A percentile compares a stretch with the other conserved stretches of the same genome.
Conservation (phyloP, 768 basidiomycete genomes). For the Tulasnella sp. region DNA sequence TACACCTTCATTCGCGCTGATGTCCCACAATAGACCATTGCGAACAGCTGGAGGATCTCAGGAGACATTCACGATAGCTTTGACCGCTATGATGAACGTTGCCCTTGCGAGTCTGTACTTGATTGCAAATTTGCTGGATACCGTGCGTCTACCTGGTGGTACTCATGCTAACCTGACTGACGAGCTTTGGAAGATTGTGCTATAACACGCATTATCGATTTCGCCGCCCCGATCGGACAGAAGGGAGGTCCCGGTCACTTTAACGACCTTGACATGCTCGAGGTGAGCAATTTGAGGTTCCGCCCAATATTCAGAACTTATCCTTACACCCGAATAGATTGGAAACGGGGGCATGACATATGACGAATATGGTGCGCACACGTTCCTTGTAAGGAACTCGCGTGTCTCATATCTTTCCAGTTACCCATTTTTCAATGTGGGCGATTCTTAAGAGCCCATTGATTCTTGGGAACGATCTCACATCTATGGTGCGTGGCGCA, state of each 20-base stretch:
- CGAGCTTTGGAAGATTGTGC: constrained; percentile 23
- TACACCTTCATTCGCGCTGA: neutral
- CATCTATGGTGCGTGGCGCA: constrained; percentile 23
- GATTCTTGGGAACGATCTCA: constrained; percentile 33
- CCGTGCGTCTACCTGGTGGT: constrained; percentile 20
- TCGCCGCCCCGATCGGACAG: constrained; percentile 38
- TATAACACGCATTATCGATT: constrained; percentile 43
- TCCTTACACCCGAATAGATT: constrained; percentile 11
- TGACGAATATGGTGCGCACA: constrained; percentile 30
- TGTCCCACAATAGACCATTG: constrained; percentile 25
- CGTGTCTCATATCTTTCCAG: constrained; percentile 16
- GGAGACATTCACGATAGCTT: constrained; percentile 39
- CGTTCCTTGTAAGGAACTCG: neutral
- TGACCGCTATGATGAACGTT: constrained; percentile 29
- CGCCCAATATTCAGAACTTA: neutral
- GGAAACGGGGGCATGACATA: constrained; percentile 30
- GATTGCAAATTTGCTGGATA: constrained; percentile 32
- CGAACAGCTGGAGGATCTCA: constrained; percentile 36
- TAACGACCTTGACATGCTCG: constrained; percentile 44
- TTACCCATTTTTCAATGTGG: constrained; percentile 42
- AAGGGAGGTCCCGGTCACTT: constrained; percentile 37
- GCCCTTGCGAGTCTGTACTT: constrained; percentile 28
- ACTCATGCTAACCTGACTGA: neutral
- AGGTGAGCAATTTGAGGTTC: constrained; percentile 7
- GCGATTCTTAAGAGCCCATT: constrained; percentile 38